These are phyloP conservation scores for Sarocladium strictum DNA, from an alignment of 2,329 filamentous ascomycete genomes.

Conservation along the genomic window DNA sequence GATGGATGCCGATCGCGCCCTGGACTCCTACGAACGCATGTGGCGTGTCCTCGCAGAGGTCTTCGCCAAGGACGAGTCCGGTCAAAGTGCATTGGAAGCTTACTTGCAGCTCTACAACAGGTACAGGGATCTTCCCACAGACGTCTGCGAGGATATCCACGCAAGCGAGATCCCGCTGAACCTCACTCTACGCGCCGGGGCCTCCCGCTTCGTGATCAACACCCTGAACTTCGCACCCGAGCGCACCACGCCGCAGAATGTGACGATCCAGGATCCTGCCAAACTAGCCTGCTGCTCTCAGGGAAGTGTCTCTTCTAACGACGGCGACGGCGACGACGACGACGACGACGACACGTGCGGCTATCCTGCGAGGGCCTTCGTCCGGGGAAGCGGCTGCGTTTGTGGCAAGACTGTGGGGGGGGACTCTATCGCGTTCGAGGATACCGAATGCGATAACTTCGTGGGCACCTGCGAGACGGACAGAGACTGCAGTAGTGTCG, in stretches of 20 bases:
- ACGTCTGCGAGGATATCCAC: conserved; percentile 29
- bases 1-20: conserved; percentile 10
- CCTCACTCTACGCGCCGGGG: conserved; percentile 27
- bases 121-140: conserved; percentile 22
- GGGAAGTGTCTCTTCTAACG: conserved; percentile 16
- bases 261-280: conserved; percentile 28
- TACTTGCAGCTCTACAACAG: conserved; percentile 27
- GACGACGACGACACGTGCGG: conserved; percentile 17
- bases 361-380: conserved; percentile 25
- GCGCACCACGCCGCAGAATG: conserved; percentile 16
- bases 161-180: conserved; percentile 23
- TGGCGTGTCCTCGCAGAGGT: conserved; percentile 15
- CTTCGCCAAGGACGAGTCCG: conserved; percentile 14
- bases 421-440: conserved; percentile 24
- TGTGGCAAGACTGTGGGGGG: conserved; percentile 25
- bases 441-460: conserved; percentile 27
- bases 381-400: conserved; percentile 25
- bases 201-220: conserved; percentile 21
- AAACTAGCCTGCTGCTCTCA: conserved; percentile 27
- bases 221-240: conserved; percentile 24
- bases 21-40: conserved; percentile 9
- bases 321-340: conserved; percentile 11
- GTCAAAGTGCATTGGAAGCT: conserved; percentile 21
- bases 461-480: conserved; percentile 18
- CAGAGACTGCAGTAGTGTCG: conserved; percentile 20